Evolutionary conservation across 345 rosid species (phyloP), one percentile per base, ranked within the genome.

Genomic region (Hypericum perforatum): DNA sequence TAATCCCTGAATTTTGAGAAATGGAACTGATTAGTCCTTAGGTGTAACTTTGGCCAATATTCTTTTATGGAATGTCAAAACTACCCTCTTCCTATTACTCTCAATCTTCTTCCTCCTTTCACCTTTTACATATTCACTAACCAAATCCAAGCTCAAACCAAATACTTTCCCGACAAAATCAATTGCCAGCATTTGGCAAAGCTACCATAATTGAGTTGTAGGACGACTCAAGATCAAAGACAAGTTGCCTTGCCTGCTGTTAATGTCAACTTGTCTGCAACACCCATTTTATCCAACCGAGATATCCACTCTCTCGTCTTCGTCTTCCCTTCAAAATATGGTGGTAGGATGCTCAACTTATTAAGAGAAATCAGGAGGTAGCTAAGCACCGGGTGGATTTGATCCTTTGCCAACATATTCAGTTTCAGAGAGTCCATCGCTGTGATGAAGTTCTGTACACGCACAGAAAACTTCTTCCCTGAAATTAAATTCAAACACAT

Each of bases 171-270:
- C 32, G 4, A 22, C 4, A 4, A 57, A 43, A 61, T 79, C 76
- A 89, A 62, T 76, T 57, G 58, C 94, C 84, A 12, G 89, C 80
- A 54, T 58, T 85, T 38, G 99, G 97, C 78, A 92, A 71, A 60
- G 97, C 99, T 12, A 95, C 95, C 99, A 92, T 86, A 53, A 92
- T 89, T 7, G 97, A 92, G 68, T 89, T 92, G 68, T 92, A 89
- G 0, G 98, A 83, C 0, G 98, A 88, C 71, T 92, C 98, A 15
- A 92, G 80, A 54, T 92, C 95, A 41, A 92, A 89, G 64, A 82
- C 95, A 37, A 92, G 95, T 50, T 92, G 95, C 66, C 99, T 61
- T 2, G 95, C 76, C 72, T 92, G 99, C 77, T 86, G 97, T 66
- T 85, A 94, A 0, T n/a, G 95, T 83, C 65, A 92, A 74, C 70